phyloP scores from a whole-genome alignment of 169 alveolate genomes.

The Babesia divergens region DNA sequence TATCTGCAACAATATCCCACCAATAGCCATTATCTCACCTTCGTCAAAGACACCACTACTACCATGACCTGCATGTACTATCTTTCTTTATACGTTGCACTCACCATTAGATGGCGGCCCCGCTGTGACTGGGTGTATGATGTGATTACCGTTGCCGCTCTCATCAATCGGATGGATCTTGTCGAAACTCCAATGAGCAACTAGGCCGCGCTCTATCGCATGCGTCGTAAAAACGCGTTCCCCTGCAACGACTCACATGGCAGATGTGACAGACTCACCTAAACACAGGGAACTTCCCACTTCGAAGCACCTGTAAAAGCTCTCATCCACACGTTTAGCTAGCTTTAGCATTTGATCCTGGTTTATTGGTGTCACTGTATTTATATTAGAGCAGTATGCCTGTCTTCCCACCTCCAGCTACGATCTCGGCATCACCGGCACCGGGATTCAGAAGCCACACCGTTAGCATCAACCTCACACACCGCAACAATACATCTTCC shows the following conservation, averaged over 20 bases:
- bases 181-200: slow-evolving; percentile 62
- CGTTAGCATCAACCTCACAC: background rate
- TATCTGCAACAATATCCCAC: slow-evolving; percentile 12
- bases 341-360: slow-evolving; percentile 6
- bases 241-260: slow-evolving; percentile 1
- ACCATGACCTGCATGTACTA: slow-evolving; percentile 45
- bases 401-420: slow-evolving; percentile 9
- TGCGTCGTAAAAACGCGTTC: slow-evolving; percentile 16
- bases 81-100: background rate
- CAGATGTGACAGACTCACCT: background rate
- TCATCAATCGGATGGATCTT: slow-evolving; percentile 48
- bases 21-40: slow-evolving; percentile 25
- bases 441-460: background rate
- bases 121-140: slow-evolving; percentile 18
- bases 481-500: background rate
- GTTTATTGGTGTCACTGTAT: background rate
- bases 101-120: slow-evolving; percentile 68
- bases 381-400: background rate
- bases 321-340: slow-evolving; percentile 5
- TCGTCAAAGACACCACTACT: slow-evolving; percentile 29
- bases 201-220: slow-evolving; percentile 35
- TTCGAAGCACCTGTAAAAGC: slow-evolving; percentile 33
- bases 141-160: slow-evolving; percentile 62
- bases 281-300: slow-evolving; percentile 45
- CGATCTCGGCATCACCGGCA: background rate